Percentiles rank a stretch among this genome's conserved stretches.
Conservation (phyloP, 306 rosid genomes). For the Styphnolobium japonicum region DNA sequence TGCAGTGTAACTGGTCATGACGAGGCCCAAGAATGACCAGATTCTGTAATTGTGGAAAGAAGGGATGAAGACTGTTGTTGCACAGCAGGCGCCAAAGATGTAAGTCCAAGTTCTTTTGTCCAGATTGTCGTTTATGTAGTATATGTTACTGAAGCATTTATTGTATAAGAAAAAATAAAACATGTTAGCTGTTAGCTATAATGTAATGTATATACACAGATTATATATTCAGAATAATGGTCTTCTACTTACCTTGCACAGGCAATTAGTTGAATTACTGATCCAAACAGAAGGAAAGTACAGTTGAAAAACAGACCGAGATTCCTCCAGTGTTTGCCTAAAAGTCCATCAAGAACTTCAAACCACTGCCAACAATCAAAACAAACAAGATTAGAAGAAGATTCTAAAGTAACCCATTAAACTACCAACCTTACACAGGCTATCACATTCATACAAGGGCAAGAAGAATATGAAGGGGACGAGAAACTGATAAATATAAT, state of each 20-base stretch:
- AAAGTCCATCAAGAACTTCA: slow-evolving; percentile 96
- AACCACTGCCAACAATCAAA: slow-evolving; percentile 65
- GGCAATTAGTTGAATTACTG: slow-evolving; percentile 94
- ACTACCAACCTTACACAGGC: neutral
- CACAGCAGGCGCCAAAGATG: slow-evolving; percentile 97
- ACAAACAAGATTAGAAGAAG: slow-evolving; percentile 1
- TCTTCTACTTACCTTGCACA: slow-evolving; percentile 74
- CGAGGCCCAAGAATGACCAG: slow-evolving; percentile 90
- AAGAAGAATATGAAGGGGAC: neutral
- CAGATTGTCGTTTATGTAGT: slow-evolving; percentile 93
- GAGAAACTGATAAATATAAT: neutral
- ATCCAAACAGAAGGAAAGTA: slow-evolving; percentile 96
- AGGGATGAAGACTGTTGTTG: slow-evolving; percentile 93
- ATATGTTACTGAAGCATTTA: slow-evolving; percentile 67
- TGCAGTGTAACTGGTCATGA: slow-evolving; percentile 92
- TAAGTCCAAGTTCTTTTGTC: slow-evolving; percentile 99
- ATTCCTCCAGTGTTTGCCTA: slow-evolving; percentile 95
- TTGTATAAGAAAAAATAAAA: neutral
- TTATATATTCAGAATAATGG: neutral
- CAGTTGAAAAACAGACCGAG: slow-evolving; percentile 91
- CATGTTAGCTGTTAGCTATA: neutral
- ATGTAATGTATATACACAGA: neutral
- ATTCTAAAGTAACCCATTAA: neutral
- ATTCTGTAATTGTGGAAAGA: slow-evolving; percentile 96
- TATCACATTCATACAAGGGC: neutral